Evolutionary conservation across 176 grass and related monocot genomes (phyloP).

Genomic region (Aegilops umbellulata): DNA sequence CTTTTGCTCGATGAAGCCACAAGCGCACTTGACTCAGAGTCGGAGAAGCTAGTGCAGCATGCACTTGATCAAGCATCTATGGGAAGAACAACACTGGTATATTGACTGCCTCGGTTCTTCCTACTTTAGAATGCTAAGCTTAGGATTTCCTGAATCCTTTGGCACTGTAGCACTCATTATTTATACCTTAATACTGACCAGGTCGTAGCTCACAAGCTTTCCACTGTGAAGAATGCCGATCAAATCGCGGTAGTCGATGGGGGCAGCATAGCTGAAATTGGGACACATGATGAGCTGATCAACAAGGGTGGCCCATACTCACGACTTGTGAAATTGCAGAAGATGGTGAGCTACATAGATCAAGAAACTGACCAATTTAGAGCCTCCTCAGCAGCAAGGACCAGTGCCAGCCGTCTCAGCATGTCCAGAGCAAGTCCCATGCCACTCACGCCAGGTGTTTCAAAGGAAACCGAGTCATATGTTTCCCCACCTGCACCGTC

Average conservation of each 20-base stretch:
- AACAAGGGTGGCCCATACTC: constrained; percentile 74
- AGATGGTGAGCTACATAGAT: constrained; percentile 88
- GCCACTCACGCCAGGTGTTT: constrained; percentile 57
- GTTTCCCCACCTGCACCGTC: constrained; percentile 54
- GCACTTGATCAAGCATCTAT: constrained; percentile 98
- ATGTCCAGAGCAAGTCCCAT: constrained; percentile 83
- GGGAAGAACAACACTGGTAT: constrained; percentile 98
- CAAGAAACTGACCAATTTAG: constrained; percentile 75
- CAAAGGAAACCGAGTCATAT: constrained; percentile 37
- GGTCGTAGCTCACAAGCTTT: constrained; percentile 99
- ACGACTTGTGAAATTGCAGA: constrained; percentile 87
- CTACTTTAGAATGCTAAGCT: not conserved
- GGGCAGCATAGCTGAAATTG: constrained; percentile 79
- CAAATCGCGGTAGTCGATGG: constrained; percentile 91
- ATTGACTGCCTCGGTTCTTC: not conserved
- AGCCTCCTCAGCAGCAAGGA: constrained; percentile 67
- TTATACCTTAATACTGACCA: constrained; percentile 37
- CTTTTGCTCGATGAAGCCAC: constrained; percentile 98
- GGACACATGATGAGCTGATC: constrained; percentile 92
- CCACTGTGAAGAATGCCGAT: constrained; percentile 90
- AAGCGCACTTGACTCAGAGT: constrained; percentile 95
- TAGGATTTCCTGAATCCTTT: not conserved
- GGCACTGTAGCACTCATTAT: constrained; percentile 14
- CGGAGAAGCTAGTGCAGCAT: constrained; percentile 91
- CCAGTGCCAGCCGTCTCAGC: constrained; percentile 77